phyloP scores from a whole-genome alignment of 139 green algal genomes.

The Chlamydomonas applanata region DNA sequence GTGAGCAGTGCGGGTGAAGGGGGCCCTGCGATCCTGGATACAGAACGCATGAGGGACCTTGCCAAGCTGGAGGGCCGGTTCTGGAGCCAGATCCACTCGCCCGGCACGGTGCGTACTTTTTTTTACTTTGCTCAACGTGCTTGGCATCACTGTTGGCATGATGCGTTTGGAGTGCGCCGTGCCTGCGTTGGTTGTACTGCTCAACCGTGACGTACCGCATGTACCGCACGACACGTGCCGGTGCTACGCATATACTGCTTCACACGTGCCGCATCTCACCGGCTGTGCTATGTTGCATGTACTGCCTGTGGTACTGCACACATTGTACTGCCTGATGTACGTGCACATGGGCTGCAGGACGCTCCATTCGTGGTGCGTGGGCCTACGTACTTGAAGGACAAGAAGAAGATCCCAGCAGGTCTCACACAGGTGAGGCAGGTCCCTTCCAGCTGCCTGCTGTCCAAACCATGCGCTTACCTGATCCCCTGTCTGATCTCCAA shows the following conservation, averaged over 20 bases:
- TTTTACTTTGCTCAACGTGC: too few species aligned
- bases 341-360: background rate
- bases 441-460: too few species aligned
- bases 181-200: too few species aligned
- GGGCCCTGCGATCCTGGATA: slow-evolving; percentile 9
- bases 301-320: slow-evolving; percentile 1
- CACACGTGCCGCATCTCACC: background rate
- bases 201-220: too few species aligned
- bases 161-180: too few species aligned
- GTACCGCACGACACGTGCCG: too few species aligned
- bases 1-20: too few species aligned
- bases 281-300: background rate
- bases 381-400: slow-evolving; percentile 54
- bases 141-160: too few species aligned
- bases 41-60: background rate
- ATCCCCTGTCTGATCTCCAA: too few species aligned
- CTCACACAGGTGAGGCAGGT: background rate
- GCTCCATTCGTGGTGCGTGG: slow-evolving; percentile 39
- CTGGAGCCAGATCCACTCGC: slow-evolving; percentile 35
- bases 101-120: slow-evolving; percentile 19
- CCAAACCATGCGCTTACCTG: too few species aligned
- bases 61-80: slow-evolving; percentile 23
- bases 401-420: slow-evolving; percentile 52
- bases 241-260: background rate
- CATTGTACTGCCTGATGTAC: background rate